Evolutionary conservation across 2,329 filamentous ascomycete species (phyloP).

Genomic region (Aspergillus persii): DNA sequence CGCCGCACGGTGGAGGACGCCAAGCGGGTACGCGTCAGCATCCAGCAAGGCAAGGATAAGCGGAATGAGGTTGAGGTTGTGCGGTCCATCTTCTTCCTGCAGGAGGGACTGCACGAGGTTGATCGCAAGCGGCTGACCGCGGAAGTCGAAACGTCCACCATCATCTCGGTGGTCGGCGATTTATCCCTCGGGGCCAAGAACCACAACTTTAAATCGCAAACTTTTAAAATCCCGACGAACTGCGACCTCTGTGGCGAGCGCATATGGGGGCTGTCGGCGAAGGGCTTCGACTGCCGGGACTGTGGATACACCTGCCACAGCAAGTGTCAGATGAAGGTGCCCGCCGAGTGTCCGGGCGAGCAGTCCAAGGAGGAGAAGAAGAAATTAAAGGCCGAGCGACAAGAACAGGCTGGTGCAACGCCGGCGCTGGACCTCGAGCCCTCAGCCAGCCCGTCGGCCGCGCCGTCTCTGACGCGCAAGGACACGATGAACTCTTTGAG

Average conservation of each 20-base stretch:
- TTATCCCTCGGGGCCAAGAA: slow-evolving; percentile 88
- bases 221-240: slow-evolving; percentile 98
- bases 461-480: slow-evolving; percentile 69
- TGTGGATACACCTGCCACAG: slow-evolving; percentile 98
- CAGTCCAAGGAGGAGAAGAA: slow-evolving; percentile 93
- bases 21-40: slow-evolving; percentile 69
- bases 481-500: slow-evolving; percentile 90
- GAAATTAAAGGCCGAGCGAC: slow-evolving; percentile 81
- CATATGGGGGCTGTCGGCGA: slow-evolving; percentile 95
- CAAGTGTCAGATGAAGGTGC: slow-evolving; percentile 99
- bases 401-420: slow-evolving; percentile 69
- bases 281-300: slow-evolving; percentile 92
- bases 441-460: slow-evolving; percentile 49
- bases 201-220: slow-evolving; percentile 98
- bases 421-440: slow-evolving; percentile 38
- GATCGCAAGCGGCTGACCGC: slow-evolving; percentile 82
- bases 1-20: slow-evolving; percentile 77
- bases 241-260: slow-evolving; percentile 95
- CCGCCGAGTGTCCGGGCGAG: slow-evolving; percentile 91
- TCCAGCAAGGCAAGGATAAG: slow-evolving; percentile 81
- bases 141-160: slow-evolving; percentile 89
- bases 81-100: slow-evolving; percentile 74
- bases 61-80: slow-evolving; percentile 86
- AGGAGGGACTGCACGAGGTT: slow-evolving; percentile 79
- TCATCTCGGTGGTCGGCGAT: slow-evolving; percentile 87